Base-by-base conservation (phyloP, 2,329 filamentous ascomycete genomes). In the Ambrosiella xylebori region DNA sequence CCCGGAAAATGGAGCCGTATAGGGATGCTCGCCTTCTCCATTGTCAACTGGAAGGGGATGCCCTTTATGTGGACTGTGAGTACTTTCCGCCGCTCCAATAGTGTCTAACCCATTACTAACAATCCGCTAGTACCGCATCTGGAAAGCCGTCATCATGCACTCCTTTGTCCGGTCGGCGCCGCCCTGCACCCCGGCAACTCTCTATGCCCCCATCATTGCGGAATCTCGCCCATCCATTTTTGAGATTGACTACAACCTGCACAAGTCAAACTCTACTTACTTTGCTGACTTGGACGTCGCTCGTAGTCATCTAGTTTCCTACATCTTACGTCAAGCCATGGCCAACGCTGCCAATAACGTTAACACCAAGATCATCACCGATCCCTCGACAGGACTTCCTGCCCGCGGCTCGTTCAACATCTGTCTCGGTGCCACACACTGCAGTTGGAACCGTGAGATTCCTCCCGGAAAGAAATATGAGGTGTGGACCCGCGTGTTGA, bases 201-300 rank as follows among this genome's bases (percentile, higher is more conserved):
- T 93, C 63, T 93, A 91, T 73, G 78, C 81, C 54, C 83, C 86
- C 53, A 71, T 85, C 56, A 81, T 86, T 60, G 81, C 83, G 13
- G 73, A 75, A 44, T 80, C 84, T 6, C 80, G 82, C 65, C 79
- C 84, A 12, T 79, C 86, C 0, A 71, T 86, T 57, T 76, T 86
- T 64, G 88, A 95, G 71, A 88, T 84, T 65, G 90, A 95, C 71
- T 88, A 89, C 73, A 91, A 93, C 71, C 66, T 88, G 49, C 86
- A 91, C 76, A 89, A 90, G 68, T 83, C 82, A 61, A 88, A 89
- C 72, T 81, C 79, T 64, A 95, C 89, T 37, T 95, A 94, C 73
- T 95, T 95, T 67, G 75, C 82, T 63, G 88, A 95, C 69, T 81
- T 94, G 63, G 89, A 95, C 70, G 79, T 91, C 61, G 81, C 85